Evolutionary conservation across 768 basidiomycete species (phyloP), one percentile per base, ranked within the genome.

Genomic region (Phaffia tasmanica): DNA sequence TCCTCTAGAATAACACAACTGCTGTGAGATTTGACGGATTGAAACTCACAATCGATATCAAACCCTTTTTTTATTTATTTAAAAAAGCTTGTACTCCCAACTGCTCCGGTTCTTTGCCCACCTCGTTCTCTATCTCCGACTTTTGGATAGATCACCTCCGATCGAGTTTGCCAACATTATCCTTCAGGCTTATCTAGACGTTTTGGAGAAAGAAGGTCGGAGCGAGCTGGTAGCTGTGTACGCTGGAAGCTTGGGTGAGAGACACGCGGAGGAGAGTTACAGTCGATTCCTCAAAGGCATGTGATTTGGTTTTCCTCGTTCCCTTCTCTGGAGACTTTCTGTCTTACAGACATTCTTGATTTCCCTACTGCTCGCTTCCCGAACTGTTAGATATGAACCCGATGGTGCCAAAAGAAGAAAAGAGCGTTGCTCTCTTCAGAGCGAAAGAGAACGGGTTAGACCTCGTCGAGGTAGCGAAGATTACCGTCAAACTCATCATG

Each of bases 191-290:
- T 99, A 98, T 73, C 82, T 97, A 6, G 83, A 83, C 68, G 86
- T 92, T 3, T 82, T 98, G 3, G 89, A 97, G 80, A 79, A 80
- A 51, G 86, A 88, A 21, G 88, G 87, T 81, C 92, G 76, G 64
- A 82, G 88, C 46, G 84, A 87, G 51, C 81, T 98, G 21, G 91
- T 98, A 16, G 92, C 94, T 0, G 83, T 95, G 80, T 98, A 99
- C 75, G 91, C 91, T 7, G 84, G 88, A 18, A 88, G 89, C 32
- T 78, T 98, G 25, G 88, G 91, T 7, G 86, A 89, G 72, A 89
- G 90, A n/a, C 73, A 69, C 70, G 91, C 91, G 2, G 85, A 94
- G 48, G 87, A 91, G 72, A 86, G 89, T 47, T 98, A 97, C 71
- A 91, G 92, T 0, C 79, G 86, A 71, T 97, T 92, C 84, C 80